Evolutionary conservation across 1,284 basidiomycete species (phyloP).

Genomic region (Leccinum pachyderme): DNA sequence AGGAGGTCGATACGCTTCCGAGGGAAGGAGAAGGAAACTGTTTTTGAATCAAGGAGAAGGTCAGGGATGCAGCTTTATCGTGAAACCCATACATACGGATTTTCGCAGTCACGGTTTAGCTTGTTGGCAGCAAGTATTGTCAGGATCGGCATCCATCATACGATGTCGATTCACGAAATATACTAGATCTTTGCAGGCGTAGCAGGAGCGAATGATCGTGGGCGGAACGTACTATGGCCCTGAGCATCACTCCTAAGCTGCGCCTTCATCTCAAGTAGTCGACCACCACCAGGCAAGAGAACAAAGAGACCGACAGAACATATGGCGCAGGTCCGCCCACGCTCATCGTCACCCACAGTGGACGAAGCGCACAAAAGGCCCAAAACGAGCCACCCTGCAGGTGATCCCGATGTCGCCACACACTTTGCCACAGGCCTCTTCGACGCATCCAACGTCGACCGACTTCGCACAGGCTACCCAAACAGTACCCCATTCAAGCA

Average conservation of each 20-base stretch:
- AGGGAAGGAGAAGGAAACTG: not conserved
- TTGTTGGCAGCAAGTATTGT: not conserved
- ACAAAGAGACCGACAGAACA: not conserved
- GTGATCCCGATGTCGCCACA: not conserved
- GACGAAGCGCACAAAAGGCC: slow-evolving; percentile 21
- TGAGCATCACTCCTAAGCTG: not conserved
- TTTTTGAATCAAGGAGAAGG: not conserved
- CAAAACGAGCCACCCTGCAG: slow-evolving; percentile 23
- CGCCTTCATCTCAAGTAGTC: not conserved
- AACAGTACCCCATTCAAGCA: slow-evolving; percentile 79
- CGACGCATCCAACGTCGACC: slow-evolving; percentile 51
- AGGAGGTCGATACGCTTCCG: too few species aligned
- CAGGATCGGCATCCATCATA: not conserved
- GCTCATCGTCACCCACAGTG: slow-evolving; percentile 23
- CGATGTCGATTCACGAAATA: not conserved
- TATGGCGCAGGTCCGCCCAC: slow-evolving; percentile 31
- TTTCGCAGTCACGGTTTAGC: not conserved
- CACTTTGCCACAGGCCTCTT: slow-evolving; percentile 46
- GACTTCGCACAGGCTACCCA: slow-evolving; percentile 56
- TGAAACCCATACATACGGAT: too few species aligned
- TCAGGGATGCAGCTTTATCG: too few species aligned
- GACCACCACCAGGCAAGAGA: not conserved
- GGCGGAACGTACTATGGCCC: not conserved
- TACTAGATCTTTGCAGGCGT: not conserved
- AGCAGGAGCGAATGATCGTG: not conserved